These are phyloP conservation scores for Colletotrichum acutatum DNA, from an alignment of 2,329 filamentous ascomycete species.

Conservation along the genomic window DNA sequence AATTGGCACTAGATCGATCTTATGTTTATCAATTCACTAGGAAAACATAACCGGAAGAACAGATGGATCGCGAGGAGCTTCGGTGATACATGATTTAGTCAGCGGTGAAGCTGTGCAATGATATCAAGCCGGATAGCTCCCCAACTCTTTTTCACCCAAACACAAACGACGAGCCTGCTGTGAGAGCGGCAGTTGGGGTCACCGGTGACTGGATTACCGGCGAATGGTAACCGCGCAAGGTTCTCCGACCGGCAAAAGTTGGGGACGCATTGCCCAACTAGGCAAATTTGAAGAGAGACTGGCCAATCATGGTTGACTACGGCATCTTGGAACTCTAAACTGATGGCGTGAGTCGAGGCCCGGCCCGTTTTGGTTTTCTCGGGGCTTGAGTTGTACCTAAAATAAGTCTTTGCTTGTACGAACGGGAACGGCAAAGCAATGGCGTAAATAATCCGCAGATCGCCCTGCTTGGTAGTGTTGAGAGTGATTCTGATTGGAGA, in stretches of 20 bases:
- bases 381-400: not conserved
- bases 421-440: not conserved
- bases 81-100: too few relatives aligned
- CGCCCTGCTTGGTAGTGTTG: too few relatives aligned
- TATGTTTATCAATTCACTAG: too few relatives aligned
- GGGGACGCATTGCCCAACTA: not conserved
- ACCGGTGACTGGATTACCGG: not conserved
- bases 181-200: not conserved
- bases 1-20: too few relatives aligned
- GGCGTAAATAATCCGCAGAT: not conserved
- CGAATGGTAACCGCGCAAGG: not conserved
- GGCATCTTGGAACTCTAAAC: not conserved
- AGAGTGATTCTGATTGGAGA: too few relatives aligned
- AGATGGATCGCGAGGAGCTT: too few relatives aligned
- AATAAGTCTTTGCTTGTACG: not conserved
- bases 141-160: too few relatives aligned
- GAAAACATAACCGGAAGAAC: too few relatives aligned
- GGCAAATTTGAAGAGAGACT: not conserved
- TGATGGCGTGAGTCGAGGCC: not conserved
- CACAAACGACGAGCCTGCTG: too few relatives aligned
- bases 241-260: not conserved
- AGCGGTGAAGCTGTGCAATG: too few relatives aligned
- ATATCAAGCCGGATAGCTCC: too few relatives aligned
- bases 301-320: not conserved
- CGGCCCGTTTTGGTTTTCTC: not conserved